Evolutionary conservation across 805 yeast genomes (phyloP).

Genomic region (Nematodospora valgi): DNA sequence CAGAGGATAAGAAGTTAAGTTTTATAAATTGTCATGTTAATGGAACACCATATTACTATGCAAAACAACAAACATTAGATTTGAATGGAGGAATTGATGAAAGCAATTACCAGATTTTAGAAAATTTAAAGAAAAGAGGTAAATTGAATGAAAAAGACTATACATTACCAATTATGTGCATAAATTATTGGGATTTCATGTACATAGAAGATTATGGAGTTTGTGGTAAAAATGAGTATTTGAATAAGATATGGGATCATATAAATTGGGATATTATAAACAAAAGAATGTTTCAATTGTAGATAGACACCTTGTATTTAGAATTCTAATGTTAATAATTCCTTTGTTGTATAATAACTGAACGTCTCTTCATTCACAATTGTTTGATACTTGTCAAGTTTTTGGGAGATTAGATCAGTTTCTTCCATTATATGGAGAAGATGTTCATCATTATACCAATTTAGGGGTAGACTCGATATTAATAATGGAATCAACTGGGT

Average conservation of each 20-base stretch:
- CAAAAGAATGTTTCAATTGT: constrained; percentile 43
- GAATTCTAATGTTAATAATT: constrained; percentile 22
- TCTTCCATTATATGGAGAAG: constrained; percentile 24
- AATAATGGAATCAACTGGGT: constrained; percentile 31
- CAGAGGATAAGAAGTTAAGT: constrained; percentile 53
- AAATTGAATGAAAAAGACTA: constrained; percentile 48
- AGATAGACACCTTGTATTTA: constrained; percentile 4
- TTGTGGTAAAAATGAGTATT: constrained; percentile 64
- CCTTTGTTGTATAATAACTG: constrained; percentile 13
- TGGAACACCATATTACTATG: constrained; percentile 73
- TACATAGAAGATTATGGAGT: constrained; percentile 83
- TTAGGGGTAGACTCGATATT: constrained; percentile 29
- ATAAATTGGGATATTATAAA: constrained; percentile 81
- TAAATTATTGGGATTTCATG: constrained; percentile 90
- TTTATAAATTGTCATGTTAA: constrained; percentile 61
- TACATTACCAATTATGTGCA: constrained; percentile 69
- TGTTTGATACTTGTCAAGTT: constrained; percentile 16
- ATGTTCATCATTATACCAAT: constrained; percentile 34
- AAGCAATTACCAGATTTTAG: constrained; percentile 48
- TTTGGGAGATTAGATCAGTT: constrained; percentile 22
- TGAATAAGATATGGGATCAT: constrained; percentile 71
- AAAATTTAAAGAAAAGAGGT: constrained; percentile 41
- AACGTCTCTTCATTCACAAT: constrained; percentile 15
- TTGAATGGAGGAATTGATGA: constrained; percentile 67
- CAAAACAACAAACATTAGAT: constrained; percentile 69